Conservation (phyloP, 2,329 filamentous ascomycete genomes). For the Lojkania enalia region DNA sequence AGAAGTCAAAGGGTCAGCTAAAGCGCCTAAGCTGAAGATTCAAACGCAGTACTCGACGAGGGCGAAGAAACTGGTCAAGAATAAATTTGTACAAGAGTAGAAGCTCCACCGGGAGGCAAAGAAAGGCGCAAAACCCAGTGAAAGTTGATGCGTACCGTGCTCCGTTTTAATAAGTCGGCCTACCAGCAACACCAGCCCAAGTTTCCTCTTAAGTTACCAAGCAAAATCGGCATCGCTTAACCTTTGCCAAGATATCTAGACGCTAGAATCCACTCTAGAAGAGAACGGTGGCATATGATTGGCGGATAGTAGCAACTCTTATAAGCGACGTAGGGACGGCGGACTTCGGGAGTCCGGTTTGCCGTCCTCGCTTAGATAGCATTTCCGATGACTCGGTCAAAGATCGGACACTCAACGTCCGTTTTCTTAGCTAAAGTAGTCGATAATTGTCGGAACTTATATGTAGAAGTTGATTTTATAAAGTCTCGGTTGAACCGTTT, state of each 20-base stretch:
- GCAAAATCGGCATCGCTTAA: not conserved
- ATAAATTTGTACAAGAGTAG: not conserved
- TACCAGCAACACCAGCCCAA: not conserved
- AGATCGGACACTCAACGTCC: no score
- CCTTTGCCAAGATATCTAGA: not conserved
- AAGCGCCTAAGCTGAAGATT: not conserved
- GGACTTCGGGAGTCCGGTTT: not conserved
- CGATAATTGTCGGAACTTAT: no score
- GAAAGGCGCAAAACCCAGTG: not conserved
- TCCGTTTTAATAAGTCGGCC: not conserved
- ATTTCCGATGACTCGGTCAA: not conserved
- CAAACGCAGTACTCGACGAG: not conserved
- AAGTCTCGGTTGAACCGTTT: no score
- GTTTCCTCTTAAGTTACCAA: not conserved
- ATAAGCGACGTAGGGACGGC: not conserved
- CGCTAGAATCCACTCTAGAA: not conserved
- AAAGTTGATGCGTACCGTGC: not conserved
- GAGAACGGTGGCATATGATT: not conserved
- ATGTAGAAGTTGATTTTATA: no score
- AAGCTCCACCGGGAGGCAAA: not conserved
- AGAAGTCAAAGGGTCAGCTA: not conserved
- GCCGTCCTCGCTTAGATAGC: not conserved
- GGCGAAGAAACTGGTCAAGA: not conserved
- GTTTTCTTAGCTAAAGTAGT: no score
- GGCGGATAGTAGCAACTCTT: not conserved